Base-by-base conservation (phyloP, 1,284 basidiomycete species). In the Tetrapyrgos nigripes region DNA sequence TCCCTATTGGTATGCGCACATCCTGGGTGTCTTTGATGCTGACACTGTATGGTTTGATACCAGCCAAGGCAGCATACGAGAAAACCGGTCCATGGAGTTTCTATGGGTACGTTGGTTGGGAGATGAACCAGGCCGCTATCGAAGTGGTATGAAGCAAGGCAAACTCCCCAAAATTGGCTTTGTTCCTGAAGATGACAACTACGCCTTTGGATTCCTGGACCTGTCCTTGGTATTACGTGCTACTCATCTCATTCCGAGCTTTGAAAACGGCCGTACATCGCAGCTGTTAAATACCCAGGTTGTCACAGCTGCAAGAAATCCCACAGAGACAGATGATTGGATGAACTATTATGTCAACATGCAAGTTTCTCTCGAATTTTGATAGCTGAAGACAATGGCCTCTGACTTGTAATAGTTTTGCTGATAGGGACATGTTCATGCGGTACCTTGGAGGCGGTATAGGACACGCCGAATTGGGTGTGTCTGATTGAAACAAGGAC, bases 401-500 rank as follows among this genome's bases (percentile, higher is more conserved):
- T 46, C 14, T 46, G 31, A 14, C 28, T 29, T 54, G 3, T 54
- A 19, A 3, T 14, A 48, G 53, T 2, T 55, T 48, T 24, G 26
- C 28, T 24, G 53, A 55, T 24, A n/a, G 53, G 2, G 53, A 55
- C n/a, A 55, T 55, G 53, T 55, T 55, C 31, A 55, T 55, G 53
- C 28, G 53, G 1, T 31, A 55, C 29, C 19, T 55, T 37, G 45
- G 45, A 21, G 29, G 53, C 13, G 53, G 53, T 11, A 26, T 55
- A 3, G 45, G 53, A 2, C 53, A 55, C 27, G 24, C 37, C 35
- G 28, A 21, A 35, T 24, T 14, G 14, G 31, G 14, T 14, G 14
- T 8, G 31, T 33, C 31, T 33, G 31, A 33, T 8, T 33, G 8
- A 14, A 14, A 33, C 8, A 33, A 33, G 8, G 31, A 33, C 8